Conservation (phyloP, 2,329 filamentous ascomycete species). For the Xylaria hypoxylon region DNA sequence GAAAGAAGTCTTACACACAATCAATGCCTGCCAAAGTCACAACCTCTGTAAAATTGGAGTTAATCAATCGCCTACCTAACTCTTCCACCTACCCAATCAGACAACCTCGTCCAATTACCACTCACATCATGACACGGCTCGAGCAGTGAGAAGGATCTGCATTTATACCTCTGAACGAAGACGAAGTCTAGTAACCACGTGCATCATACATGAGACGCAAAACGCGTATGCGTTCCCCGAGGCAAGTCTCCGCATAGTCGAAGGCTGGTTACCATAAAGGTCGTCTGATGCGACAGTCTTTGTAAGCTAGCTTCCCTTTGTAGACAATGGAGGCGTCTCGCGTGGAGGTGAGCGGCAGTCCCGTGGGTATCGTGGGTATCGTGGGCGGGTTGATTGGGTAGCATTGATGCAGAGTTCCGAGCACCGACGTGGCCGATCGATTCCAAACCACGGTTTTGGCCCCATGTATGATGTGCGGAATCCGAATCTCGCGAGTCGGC, state of each 20-base stretch:
- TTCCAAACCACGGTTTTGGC: slow-evolving; percentile 10
- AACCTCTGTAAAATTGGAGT: neutral
- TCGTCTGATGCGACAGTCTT: neutral
- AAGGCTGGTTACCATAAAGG: neutral
- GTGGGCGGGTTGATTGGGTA: slow-evolving; percentile 45
- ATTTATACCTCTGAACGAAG: slow-evolving; percentile 21
- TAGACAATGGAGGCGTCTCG: neutral
- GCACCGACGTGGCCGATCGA: neutral
- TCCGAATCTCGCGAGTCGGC: slow-evolving; percentile 6
- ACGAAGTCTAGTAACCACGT: slow-evolving; percentile 28
- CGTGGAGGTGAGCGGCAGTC: neutral
- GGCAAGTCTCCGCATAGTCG: neutral
- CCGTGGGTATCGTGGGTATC: slow-evolving; percentile 27
- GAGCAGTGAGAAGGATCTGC: neutral
- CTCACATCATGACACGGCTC: neutral
- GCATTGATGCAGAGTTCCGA: slow-evolving; percentile 16
- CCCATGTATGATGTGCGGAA: slow-evolving; percentile 21
- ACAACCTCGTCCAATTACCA: neutral
- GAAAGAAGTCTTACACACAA: neutral
- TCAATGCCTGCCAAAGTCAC: slow-evolving; percentile 9
- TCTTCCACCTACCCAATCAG: neutral
- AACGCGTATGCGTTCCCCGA: slow-evolving; percentile 5
- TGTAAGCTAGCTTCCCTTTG: slow-evolving; percentile 4
- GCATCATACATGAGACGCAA: too few species aligned
- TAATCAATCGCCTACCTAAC: neutral